phyloP scores from a whole-genome alignment of 306 rosid genomes.

The Spatholobus suberectus region DNA sequence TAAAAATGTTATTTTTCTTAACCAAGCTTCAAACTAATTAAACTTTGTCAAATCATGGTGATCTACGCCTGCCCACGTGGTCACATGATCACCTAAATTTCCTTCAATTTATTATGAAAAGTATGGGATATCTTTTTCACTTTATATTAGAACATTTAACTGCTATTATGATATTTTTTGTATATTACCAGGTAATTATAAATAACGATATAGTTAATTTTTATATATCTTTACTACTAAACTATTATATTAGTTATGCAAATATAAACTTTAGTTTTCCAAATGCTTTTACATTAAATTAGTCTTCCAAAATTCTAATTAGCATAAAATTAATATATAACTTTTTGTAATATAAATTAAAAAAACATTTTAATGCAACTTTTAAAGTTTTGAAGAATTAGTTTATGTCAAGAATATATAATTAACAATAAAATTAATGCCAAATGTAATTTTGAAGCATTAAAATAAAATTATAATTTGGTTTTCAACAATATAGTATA shows the following conservation, averaged over 20 bases:
- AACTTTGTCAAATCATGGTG: slow-evolving; percentile 18
- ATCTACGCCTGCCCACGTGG: slow-evolving; percentile 49
- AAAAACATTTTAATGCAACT: neutral
- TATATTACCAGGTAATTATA: neutral
- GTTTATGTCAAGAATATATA: neutral
- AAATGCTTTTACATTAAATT: neutral
- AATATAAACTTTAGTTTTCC: neutral
- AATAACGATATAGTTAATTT: neutral
- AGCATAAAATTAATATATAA: neutral
- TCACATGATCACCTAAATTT: slow-evolving; percentile 39
- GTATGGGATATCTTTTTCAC: neutral
- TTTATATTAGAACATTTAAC: neutral
- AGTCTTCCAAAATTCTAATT: neutral
- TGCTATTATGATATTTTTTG: neutral
- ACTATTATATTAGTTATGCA: neutral
- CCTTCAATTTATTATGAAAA: slow-evolving; percentile 7
- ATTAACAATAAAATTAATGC: neutral
- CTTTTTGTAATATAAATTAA: neutral
- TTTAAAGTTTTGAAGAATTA: neutral
- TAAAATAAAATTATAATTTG: neutral
- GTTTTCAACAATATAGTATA: neutral
- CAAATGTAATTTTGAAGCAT: neutral
- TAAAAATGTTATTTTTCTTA: slow-evolving; percentile 20
- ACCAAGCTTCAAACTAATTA: slow-evolving; percentile 22
- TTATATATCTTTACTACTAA: neutral